These are phyloP conservation scores for Perkinsus olseni DNA, from an alignment of 169 alveolate genomes.

Conservation along the genomic window DNA sequence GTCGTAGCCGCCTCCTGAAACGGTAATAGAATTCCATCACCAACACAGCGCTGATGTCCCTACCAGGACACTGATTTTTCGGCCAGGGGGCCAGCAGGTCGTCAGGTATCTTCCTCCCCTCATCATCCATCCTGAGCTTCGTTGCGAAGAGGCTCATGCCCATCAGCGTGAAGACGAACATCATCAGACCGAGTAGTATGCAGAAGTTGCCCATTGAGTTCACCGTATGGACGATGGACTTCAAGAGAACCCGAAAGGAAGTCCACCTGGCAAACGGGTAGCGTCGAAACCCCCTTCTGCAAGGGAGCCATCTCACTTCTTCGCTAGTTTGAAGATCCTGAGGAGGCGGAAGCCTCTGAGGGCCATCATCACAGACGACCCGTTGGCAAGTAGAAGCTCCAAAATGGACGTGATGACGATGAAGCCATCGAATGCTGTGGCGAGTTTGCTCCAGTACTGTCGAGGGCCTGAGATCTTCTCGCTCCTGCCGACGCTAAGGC, in stretches of 20 bases:
- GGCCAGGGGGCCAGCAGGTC: background rate
- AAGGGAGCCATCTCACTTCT: background rate
- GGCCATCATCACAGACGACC: slow-evolving; percentile 10
- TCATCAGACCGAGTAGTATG: slow-evolving; percentile 29
- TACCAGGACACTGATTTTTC: background rate
- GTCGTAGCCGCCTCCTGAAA: background rate
- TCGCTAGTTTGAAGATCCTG: slow-evolving; percentile 44
- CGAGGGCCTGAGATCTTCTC: background rate
- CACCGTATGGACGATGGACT: slow-evolving; percentile 21
- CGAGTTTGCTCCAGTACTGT: background rate
- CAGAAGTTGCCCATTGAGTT: slow-evolving; percentile 33
- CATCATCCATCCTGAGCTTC: slow-evolving; percentile 23
- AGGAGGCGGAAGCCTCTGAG: slow-evolving; percentile 42
- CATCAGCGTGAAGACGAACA: slow-evolving; percentile 35
- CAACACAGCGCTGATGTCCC: too few species aligned
- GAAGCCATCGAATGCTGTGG: slow-evolving; percentile 9
- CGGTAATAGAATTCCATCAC: background rate
- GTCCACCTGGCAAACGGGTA: slow-evolving; percentile 6
- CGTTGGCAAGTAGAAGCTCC: slow-evolving; percentile 1
- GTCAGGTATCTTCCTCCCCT: background rate
- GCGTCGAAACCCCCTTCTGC: too few species aligned
- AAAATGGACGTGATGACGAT: slow-evolving; percentile 10
- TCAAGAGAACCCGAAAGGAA: slow-evolving; percentile 13
- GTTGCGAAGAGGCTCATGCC: slow-evolving; percentile 37
- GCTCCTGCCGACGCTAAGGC: background rate